Evolutionary conservation across 2,329 filamentous ascomycete species (phyloP).

Genomic region (Decorospora gaudefroyi): DNA sequence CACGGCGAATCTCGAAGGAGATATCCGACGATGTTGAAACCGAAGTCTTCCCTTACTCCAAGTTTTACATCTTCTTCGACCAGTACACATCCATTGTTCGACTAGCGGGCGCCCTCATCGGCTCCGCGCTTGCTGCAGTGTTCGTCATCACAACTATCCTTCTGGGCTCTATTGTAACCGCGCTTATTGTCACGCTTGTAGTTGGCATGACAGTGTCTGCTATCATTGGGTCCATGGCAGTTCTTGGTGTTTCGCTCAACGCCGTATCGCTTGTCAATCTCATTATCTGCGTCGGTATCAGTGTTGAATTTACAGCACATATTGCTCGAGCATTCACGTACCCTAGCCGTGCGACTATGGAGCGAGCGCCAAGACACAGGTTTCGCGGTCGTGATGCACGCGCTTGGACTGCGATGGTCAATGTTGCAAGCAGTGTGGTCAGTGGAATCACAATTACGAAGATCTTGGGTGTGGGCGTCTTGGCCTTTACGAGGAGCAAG

Average conservation of each 20-base stretch:
- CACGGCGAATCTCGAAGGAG: slow-evolving; percentile 81
- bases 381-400: slow-evolving; percentile 83
- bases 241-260: slow-evolving; percentile 87
- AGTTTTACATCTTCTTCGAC: slow-evolving; percentile 99
- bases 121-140: slow-evolving; percentile 82
- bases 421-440: slow-evolving; percentile 92
- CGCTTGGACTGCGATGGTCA: slow-evolving; percentile 90
- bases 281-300: slow-evolving; percentile 95
- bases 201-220: slow-evolving; percentile 93
- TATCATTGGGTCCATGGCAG: slow-evolving; percentile 92
- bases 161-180: slow-evolving; percentile 81
- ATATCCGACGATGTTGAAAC: slow-evolving; percentile 73
- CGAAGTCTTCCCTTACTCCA: slow-evolving; percentile 92
- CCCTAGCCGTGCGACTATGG: slow-evolving; percentile 79
- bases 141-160: slow-evolving; percentile 78
- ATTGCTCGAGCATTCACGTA: slow-evolving; percentile 96
- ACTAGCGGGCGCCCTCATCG: slow-evolving; percentile 77
- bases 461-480: slow-evolving; percentile 83
- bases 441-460: slow-evolving; percentile 97
- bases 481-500: slow-evolving; percentile 93
- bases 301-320: slow-evolving; percentile 96
- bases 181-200: slow-evolving; percentile 78
- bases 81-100: slow-evolving; percentile 87
- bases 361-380: slow-evolving; percentile 70
- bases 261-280: slow-evolving; percentile 95